Evolutionary conservation across 352 stramenopile genomes (phyloP).

Genomic region (Phytophthora citricola): DNA sequence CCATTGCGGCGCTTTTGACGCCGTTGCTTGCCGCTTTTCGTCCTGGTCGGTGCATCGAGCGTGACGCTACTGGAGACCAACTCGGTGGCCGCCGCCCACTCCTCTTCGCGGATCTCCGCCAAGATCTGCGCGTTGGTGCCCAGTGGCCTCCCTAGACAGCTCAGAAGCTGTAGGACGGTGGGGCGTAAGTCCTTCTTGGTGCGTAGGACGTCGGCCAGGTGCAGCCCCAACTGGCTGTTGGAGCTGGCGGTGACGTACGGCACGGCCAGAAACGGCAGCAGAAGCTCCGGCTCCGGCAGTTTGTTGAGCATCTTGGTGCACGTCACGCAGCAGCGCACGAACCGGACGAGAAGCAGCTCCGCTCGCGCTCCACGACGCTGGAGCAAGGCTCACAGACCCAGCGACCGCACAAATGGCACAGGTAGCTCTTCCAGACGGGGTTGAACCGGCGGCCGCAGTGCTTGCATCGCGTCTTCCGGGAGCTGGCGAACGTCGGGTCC

Average conservation of each 20-base stretch:
- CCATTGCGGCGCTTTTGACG: conserved; percentile 27
- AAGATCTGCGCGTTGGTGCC: conserved; percentile 37
- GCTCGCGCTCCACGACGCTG: conserved; percentile 60
- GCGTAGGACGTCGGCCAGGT: conserved; percentile 51
- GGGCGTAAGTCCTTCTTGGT: conserved; percentile 37
- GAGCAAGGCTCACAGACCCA: conserved; percentile 64
- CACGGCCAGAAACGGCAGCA: conserved; percentile 34
- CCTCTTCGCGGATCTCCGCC: conserved; percentile 42
- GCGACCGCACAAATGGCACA: conserved; percentile 61
- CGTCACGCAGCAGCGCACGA: conserved; percentile 52
- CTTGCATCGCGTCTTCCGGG: conserved; percentile 43
- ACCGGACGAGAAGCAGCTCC: conserved; percentile 53
- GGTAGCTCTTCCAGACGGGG: conserved; percentile 49
- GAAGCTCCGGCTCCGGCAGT: conserved; percentile 46
- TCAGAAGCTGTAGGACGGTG: conserved; percentile 46
- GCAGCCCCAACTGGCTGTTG: conserved; percentile 51
- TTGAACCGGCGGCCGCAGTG: conserved; percentile 58
- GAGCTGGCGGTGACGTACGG: conserved; percentile 40
- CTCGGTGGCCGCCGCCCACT: conserved; percentile 42
- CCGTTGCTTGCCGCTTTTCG: conserved; percentile 21
- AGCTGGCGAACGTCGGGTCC: conserved; percentile 21
- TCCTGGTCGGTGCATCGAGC: conserved; percentile 5
- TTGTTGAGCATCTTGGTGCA: conserved; percentile 64
- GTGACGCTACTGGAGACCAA: conserved; percentile 18
- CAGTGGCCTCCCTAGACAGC: conserved; percentile 33